Conservation (phyloP, 1,284 basidiomycete species). For the Ustanciosporium gigantosporum region DNA sequence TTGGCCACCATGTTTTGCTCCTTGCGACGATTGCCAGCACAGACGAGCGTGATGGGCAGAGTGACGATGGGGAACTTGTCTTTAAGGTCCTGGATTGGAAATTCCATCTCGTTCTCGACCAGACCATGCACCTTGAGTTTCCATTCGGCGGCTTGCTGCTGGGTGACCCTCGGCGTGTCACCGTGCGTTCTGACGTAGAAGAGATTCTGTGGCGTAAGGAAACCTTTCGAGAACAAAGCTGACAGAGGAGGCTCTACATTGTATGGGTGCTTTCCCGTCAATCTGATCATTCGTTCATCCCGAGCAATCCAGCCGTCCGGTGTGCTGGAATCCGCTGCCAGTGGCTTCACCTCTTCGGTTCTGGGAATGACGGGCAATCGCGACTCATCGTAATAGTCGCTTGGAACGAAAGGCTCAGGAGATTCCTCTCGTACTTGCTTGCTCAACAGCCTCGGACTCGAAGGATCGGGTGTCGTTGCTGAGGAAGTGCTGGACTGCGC, state of each 20-base stretch:
- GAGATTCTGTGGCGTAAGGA: slow-evolving; percentile 70
- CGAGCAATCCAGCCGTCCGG: slow-evolving; percentile 52
- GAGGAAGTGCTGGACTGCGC: slow-evolving; percentile 10
- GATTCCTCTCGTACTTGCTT: not conserved
- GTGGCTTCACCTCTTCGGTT: slow-evolving; percentile 24
- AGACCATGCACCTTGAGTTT: slow-evolving; percentile 66
- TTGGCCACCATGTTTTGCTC: slow-evolving; percentile 73
- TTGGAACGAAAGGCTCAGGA: slow-evolving; percentile 12
- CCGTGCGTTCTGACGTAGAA: slow-evolving; percentile 74
- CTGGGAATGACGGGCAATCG: slow-evolving; percentile 35
- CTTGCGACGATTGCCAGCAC: slow-evolving; percentile 72
- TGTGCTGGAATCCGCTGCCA: slow-evolving; percentile 44
- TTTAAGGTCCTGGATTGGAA: slow-evolving; percentile 62
- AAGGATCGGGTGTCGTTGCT: slow-evolving; percentile 28
- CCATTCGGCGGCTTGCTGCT: slow-evolving; percentile 65
- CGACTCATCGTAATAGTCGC: slow-evolving; percentile 16
- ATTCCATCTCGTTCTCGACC: slow-evolving; percentile 37
- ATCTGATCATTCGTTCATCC: slow-evolving; percentile 47
- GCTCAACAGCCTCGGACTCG: slow-evolving; percentile 8
- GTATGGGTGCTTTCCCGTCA: slow-evolving; percentile 66
- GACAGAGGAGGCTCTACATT: slow-evolving; percentile 68
- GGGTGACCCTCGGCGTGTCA: slow-evolving; percentile 67
- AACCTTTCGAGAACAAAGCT: slow-evolving; percentile 66
- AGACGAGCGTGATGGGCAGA: slow-evolving; percentile 71
- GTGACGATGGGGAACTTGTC: slow-evolving; percentile 67